Evolutionary conservation across 345 rosid species (phyloP), one percentile per base, ranked within the genome.

Genomic region (Odontarrhena argentea): DNA sequence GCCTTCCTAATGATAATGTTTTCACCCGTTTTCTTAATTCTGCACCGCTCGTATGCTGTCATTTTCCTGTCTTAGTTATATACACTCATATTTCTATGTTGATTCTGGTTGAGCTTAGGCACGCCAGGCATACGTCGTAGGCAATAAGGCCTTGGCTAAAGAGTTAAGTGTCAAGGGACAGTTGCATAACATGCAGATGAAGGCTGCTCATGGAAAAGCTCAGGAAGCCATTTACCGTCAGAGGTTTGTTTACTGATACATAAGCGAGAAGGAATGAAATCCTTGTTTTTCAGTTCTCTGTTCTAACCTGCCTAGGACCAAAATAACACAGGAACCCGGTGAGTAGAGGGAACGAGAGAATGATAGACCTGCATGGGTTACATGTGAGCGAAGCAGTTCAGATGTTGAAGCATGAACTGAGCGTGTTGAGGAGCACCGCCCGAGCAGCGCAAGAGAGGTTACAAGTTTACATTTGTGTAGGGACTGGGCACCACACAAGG

Each of bases 301-400:
- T 59, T 67, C 71, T 74, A 54, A 74, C 57, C 40, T 53, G 38
- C 58, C 18, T 53, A 47, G 32, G 69, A 68, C 63, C 11, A 45
- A 67, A 41, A 41, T 25, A 25, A 56, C 73, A 54, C 81, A 93
- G 98, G 92, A 91, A 94, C 74, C 88, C 97, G 3, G 81, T 65
- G 70, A 79, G 83, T 40, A 82, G 96, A 83, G 97, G 92, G 37
- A 84, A 79, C 32, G 97, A 91, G 70, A 82, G 88, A 65, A 91
- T 94, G 90, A 94, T 94, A 78, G 99, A 94, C 80, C 84, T 94
- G 65, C 99, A 94, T 13, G 99, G 99, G 47, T 78, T 94, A 71
- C 99, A 94, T 66, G 96, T 88, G 15, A 86, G 79, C 11, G 99
- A 91, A 81, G 97, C 99, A 53, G 70, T 94, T 69, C 89, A 85